Base-by-base conservation (phyloP, 306 rosid genomes). In the Ammopiptanthus mongolicus region DNA sequence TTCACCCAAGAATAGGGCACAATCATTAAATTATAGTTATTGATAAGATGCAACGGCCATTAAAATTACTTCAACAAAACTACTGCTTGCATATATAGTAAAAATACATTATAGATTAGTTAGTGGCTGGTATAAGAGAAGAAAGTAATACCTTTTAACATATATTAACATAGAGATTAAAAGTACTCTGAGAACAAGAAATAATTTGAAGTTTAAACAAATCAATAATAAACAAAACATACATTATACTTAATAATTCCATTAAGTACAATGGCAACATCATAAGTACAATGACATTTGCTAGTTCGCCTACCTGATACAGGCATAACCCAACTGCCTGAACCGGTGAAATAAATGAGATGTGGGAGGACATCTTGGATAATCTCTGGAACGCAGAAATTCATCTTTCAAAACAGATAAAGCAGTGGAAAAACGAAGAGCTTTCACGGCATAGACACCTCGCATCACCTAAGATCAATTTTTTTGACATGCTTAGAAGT, bases 311-410 rank as follows among this genome's bases (percentile, higher is more conserved):
- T 85, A 94, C 98, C 89, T 94, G 89, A 94, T 87, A 83, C 96
- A 91, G 50, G 98, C 96, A 77, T 91, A 89, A 69, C 97, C 98
- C 91, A 94, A 81, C 78, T 88, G 97, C 73, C 94, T 88, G 84
- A 94, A 94, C 63, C 83, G 91, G 84, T 94, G 97, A 74, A 94
- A 94, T 81, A 94, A 83, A 87, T 91, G 98, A 78, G 98, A 94
- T 28, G 97, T 91, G 65, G 98, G 90, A 77, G 94, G 98, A 77
- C 98, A 94, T 84, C 85, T 84, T 71, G 98, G 98, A 85, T 94
- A 91, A 86, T 94, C 98, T 88, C 98, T 89, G 79, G 98, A 94
- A 31, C 98, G 98, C 81, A 88, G 84, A 77, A 89, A 91, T 65
- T 94, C 98, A 81, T 91, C 98, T 82, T 83, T 94, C 73, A 94